phyloP scores from a whole-genome alignment of 2,329 filamentous ascomycete species.

The Ceratocystis papillata region DNA sequence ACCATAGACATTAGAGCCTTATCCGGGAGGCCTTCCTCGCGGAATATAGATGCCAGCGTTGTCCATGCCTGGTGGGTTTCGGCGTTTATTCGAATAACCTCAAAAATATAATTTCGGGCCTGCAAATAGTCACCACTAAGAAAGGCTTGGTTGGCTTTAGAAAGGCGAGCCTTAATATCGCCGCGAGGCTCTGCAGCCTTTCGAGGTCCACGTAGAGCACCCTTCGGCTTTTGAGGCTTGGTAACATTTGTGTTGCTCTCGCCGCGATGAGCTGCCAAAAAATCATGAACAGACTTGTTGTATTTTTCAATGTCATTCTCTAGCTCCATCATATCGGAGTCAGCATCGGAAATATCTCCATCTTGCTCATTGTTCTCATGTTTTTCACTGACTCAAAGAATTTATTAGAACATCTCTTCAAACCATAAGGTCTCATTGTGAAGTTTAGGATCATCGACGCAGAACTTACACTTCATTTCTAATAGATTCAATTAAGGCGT shows the following conservation, averaged over 20 bases:
- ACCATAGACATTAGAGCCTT: constrained; percentile 50
- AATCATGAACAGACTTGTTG: constrained; percentile 36
- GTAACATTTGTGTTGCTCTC: neutral
- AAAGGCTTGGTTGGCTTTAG: constrained; percentile 57
- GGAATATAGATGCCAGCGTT: constrained; percentile 49
- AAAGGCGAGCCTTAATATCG: constrained; percentile 59
- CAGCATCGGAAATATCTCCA: constrained; percentile 34
- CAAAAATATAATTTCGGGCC: constrained; percentile 48
- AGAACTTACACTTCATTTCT: constrained; percentile 21
- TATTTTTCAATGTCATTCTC: constrained; percentile 37
- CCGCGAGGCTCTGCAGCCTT: constrained; percentile 57
- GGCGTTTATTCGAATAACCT: constrained; percentile 57
- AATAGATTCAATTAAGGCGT: constrained; percentile 21
- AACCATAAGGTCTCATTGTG: neutral
- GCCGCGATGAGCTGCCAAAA: constrained; percentile 32
- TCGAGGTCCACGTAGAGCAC: constrained; percentile 38
- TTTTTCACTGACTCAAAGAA: neutral
- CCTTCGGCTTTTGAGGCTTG: constrained; percentile 25
- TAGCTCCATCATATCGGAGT: constrained; percentile 38
- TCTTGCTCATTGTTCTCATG: constrained; percentile 19
- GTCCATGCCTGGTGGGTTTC: constrained; percentile 57
- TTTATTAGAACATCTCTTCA: constrained; percentile 15
- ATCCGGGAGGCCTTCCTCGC: constrained; percentile 47
- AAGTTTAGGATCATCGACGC: too few relatives aligned
- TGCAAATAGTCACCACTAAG: constrained; percentile 50